Evolutionary conservation across 108 stramenopile species (phyloP).

Genomic region (Skeletonema tropicum): DNA sequence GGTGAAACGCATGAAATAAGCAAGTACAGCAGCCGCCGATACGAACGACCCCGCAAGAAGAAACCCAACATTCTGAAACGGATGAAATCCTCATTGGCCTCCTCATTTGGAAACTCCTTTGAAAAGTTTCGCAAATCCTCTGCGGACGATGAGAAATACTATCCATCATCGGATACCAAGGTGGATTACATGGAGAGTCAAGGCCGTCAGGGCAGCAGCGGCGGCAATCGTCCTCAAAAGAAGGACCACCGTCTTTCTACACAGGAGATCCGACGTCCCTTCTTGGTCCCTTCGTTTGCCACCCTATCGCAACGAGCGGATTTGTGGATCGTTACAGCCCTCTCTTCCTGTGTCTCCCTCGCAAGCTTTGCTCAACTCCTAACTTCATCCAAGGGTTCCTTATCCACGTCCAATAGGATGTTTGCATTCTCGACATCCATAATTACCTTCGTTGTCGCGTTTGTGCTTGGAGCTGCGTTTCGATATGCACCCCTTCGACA

Average conservation of each 20-base stretch:
- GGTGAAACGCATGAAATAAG: too few relatives aligned
- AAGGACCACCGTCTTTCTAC: not conserved
- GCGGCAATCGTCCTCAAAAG: too few relatives aligned
- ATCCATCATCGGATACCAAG: not conserved
- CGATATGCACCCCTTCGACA: not conserved
- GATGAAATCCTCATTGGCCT: too few relatives aligned
- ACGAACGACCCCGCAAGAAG: too few relatives aligned
- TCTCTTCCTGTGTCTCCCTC: not conserved
- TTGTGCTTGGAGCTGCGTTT: not conserved
- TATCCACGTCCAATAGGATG: not conserved
- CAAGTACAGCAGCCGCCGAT: too few relatives aligned
- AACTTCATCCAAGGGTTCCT: not conserved
- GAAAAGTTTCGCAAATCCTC: not conserved
- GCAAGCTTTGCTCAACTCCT: not conserved
- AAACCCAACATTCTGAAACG: too few relatives aligned
- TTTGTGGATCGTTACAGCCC: not conserved
- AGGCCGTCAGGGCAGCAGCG: not conserved
- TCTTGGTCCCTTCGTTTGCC: not conserved
- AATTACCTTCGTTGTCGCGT: not conserved
- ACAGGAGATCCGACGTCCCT: not conserved
- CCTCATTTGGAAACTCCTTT: not conserved
- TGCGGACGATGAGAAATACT: not conserved
- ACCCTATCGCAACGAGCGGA: not conserved
- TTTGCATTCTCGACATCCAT: not conserved
- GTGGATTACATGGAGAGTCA: not conserved